A percentile compares a stretch with the other conserved stretches of the same genome.
Evolutionary conservation across 768 basidiomycete genomes (phyloP).

Genomic region (Trametes villosa): DNA sequence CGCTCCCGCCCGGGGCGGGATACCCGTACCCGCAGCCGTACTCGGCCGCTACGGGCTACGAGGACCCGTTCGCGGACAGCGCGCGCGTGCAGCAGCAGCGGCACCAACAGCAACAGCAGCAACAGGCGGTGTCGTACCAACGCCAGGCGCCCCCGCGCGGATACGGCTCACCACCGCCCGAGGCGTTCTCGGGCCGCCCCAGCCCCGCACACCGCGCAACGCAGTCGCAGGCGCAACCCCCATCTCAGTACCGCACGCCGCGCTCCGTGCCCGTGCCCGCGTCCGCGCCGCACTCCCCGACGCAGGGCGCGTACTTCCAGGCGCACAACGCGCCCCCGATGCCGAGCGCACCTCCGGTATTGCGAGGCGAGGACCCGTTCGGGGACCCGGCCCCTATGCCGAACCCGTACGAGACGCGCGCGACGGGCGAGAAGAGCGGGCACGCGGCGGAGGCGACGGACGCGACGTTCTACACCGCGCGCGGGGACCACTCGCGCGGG

Average conservation of each 20-base stretch:
- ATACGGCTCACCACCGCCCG: constrained; percentile 23
- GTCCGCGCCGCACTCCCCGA: constrained; percentile 10
- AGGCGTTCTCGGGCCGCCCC: constrained; percentile 1
- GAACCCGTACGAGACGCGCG: constrained; percentile 19
- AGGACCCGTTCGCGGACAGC: constrained; percentile 23
- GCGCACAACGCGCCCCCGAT: constrained; percentile 8
- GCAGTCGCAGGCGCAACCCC: constrained; percentile 6
- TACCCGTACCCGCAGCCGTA: constrained; percentile 15
- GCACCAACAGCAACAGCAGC: background rate
- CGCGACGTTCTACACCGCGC: constrained; percentile 24
- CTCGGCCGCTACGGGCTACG: background rate
- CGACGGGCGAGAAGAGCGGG: background rate
- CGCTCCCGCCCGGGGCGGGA: constrained; percentile 16
- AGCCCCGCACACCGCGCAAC: constrained; percentile 5
- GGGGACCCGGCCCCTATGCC: constrained; percentile 16
- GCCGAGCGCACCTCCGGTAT: background rate
- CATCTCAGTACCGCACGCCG: background rate
- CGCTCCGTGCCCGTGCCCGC: background rate
- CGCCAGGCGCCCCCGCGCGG: constrained; percentile 18
- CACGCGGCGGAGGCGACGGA: constrained; percentile 21
- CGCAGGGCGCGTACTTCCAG: constrained; percentile 13
- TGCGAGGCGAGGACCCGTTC: constrained; percentile 13
- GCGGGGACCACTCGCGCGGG: constrained; percentile 8
- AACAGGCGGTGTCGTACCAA: constrained; percentile 12
- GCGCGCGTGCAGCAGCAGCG: constrained; percentile 4